Evolutionary conservation across 2,329 filamentous ascomycete species (phyloP).

Genomic region (Lecanosticta acicola): DNA sequence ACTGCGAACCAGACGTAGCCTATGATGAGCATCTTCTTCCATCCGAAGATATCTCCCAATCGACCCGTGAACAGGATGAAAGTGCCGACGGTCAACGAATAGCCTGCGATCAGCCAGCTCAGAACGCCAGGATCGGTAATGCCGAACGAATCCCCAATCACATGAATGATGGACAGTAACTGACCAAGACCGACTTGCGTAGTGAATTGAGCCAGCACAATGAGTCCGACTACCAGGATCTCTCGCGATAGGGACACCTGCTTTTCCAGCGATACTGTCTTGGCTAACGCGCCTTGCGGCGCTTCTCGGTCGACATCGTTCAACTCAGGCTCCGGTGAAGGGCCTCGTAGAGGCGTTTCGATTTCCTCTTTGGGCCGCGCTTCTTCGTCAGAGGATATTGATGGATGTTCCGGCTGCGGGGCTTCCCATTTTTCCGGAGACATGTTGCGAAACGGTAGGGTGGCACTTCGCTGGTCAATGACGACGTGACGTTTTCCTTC

Average conservation of each 20-base stretch:
- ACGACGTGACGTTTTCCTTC: too few relatives aligned
- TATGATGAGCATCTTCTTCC: conserved; percentile 39
- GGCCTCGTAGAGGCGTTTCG: conserved; percentile 11
- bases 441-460: neutral
- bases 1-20: conserved; percentile 38
- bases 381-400: neutral
- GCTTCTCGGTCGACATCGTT: conserved; percentile 8
- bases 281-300: conserved; percentile 4
- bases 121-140: conserved; percentile 38
- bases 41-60: conserved; percentile 42
- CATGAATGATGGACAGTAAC: conserved; percentile 30
- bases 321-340: conserved; percentile 10
- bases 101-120: conserved; percentile 42
- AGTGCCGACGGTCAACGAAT: conserved; percentile 41
- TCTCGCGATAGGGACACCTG: conserved; percentile 28
- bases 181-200: conserved; percentile 27
- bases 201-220: conserved; percentile 28
- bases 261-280: conserved; percentile 23
- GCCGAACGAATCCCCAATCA: conserved; percentile 40
- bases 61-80: conserved; percentile 43
- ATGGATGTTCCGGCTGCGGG: neutral
- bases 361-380: conserved; percentile 11
- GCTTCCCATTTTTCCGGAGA: neutral
- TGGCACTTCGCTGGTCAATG: too few relatives aligned
- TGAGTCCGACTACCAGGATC: conserved; percentile 26